Evolutionary conservation across 306 rosid genomes (phyloP).

Genomic region (Amphicarpaea edgeworthii): DNA sequence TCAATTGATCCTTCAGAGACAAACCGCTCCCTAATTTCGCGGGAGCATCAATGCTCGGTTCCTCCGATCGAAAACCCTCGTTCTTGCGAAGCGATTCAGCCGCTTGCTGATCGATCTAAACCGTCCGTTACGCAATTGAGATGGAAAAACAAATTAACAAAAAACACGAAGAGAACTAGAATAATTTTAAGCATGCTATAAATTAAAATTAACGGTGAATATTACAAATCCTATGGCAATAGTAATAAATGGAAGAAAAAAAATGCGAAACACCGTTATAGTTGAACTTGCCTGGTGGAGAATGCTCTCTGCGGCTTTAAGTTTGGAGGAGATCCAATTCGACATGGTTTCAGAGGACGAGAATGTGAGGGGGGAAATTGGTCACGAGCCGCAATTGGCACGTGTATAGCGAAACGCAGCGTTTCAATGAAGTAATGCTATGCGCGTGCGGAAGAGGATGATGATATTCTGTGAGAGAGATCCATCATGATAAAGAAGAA

Average conservation of each 20-base stretch:
- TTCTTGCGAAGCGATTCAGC: constrained; percentile 90
- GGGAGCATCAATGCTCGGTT: constrained; percentile 55
- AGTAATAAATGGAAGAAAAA: not conserved
- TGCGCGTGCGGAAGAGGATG: constrained; percentile 17
- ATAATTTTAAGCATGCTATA: not conserved
- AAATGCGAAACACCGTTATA: not conserved
- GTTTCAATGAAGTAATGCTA: not conserved
- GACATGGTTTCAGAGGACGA: constrained; percentile 62
- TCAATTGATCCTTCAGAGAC: constrained; percentile 86
- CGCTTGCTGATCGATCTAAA: constrained; percentile 97
- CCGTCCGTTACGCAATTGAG: constrained; percentile 35
- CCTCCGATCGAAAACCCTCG: constrained; percentile 65
- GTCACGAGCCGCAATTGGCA: not conserved
- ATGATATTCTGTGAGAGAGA: not conserved
- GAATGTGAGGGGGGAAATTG: not conserved
- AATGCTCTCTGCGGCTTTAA: constrained; percentile 92
- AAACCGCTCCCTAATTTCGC: constrained; percentile 56
- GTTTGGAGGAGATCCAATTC: constrained; percentile 97
- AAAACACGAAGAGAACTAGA: not conserved
- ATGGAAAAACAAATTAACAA: no score
- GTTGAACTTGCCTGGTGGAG: constrained; percentile 78
- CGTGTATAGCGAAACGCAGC: constrained; percentile 21
- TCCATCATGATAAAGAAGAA: constrained; percentile 19
- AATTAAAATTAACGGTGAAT: constrained; percentile 12
- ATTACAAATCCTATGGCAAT: not conserved